Evolutionary conservation across 2,329 filamentous ascomycete genomes (phyloP).

Genomic region (Diaporthe vexans): DNA sequence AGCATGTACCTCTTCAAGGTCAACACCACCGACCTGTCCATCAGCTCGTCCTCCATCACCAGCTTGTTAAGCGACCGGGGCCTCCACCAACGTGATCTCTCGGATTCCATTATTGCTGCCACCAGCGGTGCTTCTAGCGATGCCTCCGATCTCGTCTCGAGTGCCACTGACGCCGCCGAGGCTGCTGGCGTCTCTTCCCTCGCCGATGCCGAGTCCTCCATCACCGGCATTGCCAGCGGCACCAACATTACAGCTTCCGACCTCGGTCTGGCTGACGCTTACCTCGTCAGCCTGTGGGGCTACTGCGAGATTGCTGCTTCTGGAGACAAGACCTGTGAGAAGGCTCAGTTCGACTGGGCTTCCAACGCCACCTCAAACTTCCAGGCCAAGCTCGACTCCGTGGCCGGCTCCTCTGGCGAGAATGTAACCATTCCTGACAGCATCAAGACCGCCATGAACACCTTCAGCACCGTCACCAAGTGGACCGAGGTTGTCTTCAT

Average conservation of each 20-base stretch:
- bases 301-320: slow-evolving; percentile 79
- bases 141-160: slow-evolving; percentile 18
- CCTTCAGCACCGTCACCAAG: slow-evolving; percentile 80
- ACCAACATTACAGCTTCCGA: slow-evolving; percentile 69
- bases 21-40: slow-evolving; percentile 72
- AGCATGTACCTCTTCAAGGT: slow-evolving; percentile 71
- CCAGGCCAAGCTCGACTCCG: slow-evolving; percentile 65
- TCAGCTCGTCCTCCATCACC: slow-evolving; percentile 57
- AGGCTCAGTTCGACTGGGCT: slow-evolving; percentile 82
- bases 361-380: slow-evolving; percentile 78
- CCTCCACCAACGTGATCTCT: slow-evolving; percentile 40
- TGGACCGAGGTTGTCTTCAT: slow-evolving; percentile 90
- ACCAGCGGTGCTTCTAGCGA: slow-evolving; percentile 20
- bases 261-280: slow-evolving; percentile 79
- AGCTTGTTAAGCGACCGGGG: slow-evolving; percentile 47
- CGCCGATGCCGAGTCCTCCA: slow-evolving; percentile 11
- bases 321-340: slow-evolving; percentile 75
- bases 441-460: slow-evolving; percentile 76
- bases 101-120: slow-evolving; percentile 49
- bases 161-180: slow-evolving; percentile 28
- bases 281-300: slow-evolving; percentile 87
- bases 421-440: slow-evolving; percentile 77
- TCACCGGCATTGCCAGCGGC: neutral
- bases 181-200: slow-evolving; percentile 25
- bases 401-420: slow-evolving; percentile 62